A percentile compares a stretch with the other conserved stretches of the same genome.
Conservation (phyloP, 306 rosid genomes). For the Notholithocarpus densiflorus region DNA sequence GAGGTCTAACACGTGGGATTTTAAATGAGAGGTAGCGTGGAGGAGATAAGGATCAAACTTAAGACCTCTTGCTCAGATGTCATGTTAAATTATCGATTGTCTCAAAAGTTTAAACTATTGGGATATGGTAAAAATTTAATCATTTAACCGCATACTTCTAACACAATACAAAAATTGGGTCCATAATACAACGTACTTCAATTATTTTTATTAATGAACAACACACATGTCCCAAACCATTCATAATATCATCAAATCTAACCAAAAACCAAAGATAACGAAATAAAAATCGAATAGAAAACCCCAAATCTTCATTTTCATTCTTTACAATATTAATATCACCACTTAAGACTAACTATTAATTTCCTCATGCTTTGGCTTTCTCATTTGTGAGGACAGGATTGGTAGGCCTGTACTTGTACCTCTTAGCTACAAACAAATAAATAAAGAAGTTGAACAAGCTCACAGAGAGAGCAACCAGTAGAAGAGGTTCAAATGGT, state of each 20-base stretch:
- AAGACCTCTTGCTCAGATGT: too few relatives aligned
- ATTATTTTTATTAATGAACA: background rate
- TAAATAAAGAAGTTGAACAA: slow-evolving; percentile 64
- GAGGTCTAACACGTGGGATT: too few relatives aligned
- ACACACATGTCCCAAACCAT: background rate
- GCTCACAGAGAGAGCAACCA: slow-evolving; percentile 73
- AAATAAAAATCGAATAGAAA: background rate
- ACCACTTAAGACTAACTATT: background rate
- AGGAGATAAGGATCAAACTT: too few relatives aligned
- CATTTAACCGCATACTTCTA: too few relatives aligned
- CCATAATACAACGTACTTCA: too few relatives aligned
- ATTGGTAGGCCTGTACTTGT: slow-evolving; percentile 58
- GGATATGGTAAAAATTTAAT: too few relatives aligned
- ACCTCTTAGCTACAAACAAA: slow-evolving; percentile 60
- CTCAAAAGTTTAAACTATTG: too few relatives aligned
- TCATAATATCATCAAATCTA: background rate
- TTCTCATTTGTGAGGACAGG: slow-evolving; percentile 15
- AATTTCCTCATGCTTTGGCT: slow-evolving; percentile 17
- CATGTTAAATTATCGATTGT: too few relatives aligned
- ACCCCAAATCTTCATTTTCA: background rate
- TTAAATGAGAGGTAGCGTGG: too few relatives aligned
- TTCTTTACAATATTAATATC: background rate
- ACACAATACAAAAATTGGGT: too few relatives aligned
- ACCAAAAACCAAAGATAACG: too few relatives aligned
- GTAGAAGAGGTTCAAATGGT: slow-evolving; percentile 71